Base-by-base conservation (phyloP, 345 rosid species). In the Euphorbia lathyris region DNA sequence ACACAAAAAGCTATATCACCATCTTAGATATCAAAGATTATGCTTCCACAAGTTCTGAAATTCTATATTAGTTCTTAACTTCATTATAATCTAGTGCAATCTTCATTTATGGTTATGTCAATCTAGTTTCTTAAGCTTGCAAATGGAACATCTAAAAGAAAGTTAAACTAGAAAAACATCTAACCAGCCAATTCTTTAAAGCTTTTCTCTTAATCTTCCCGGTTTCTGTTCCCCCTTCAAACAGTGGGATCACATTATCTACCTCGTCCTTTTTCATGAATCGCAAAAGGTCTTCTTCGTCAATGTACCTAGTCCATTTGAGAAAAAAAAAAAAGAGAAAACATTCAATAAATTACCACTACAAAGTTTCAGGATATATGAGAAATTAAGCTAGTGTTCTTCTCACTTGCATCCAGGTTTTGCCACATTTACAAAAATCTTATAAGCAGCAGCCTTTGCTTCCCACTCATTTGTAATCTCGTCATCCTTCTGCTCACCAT, bases 391-490 rank as follows among this genome's bases (percentile, higher is more conserved):
- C 20, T 68, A 43, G 60, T 45, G 52, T 65, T 55, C n/a, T n/a
- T n/a, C 88, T 85, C 72, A 89, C 90, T 82, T 86, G 82, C 73
- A 30, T 64, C 78, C 70, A 25, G 77, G 82, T 78, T 81, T 86
- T 16, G 90, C 91, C 1, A 89, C 91, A 63, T 89, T 86, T 61
- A 56, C 69, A 82, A 86, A 89, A 66, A 86, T 81, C 79, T 64
- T 72, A 74, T 81, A 85, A 45, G 90, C 91, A 63, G 94, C 91
- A 11, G 82, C 87, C 65, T 72, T 87, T 10, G 94, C 90, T 76
- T 89, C 91, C 90, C 85, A 82, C 72, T 89, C 90, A 32, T 78
- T 86, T 5, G 86, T 85, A 63, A 89, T 89, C 79, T 89, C 87
- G 58, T 72, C 29, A 56, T 85, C 79, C 63, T 78, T 76, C 72